These are phyloP conservation scores for Kwoniella europaea DNA, from an alignment of 768 basidiomycete species.

Conservation along the genomic window DNA sequence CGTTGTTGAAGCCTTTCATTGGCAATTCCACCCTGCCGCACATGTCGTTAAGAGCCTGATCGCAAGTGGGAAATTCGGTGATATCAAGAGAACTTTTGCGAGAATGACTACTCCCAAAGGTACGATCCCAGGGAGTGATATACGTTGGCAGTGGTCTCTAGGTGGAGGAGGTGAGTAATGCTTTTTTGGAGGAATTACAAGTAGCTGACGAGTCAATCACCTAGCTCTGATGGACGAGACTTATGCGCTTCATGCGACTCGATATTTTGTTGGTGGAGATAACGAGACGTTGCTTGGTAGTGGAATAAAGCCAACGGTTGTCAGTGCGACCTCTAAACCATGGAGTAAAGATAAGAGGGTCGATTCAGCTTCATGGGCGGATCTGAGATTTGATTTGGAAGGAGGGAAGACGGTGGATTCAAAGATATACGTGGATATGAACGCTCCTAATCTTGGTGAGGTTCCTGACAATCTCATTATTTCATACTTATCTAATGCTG, in stretches of 20 bases:
- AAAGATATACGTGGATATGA: constrained; percentile 16
- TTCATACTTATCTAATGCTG: neutral
- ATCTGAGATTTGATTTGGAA: neutral
- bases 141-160: constrained; percentile 16
- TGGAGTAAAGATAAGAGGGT: constrained; percentile 19
- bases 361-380: constrained; percentile 17
- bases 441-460: constrained; percentile 13
- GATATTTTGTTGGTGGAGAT: constrained; percentile 19
- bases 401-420: constrained; percentile 10
- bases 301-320: constrained; percentile 7
- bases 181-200: neutral
- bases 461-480: too few species aligned
- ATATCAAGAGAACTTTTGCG: constrained; percentile 15
- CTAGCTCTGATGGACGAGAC: constrained; percentile 20
- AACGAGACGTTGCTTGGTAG: constrained; percentile 8
- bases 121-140: constrained; percentile 18
- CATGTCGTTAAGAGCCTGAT: constrained; percentile 19
- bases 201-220: neutral
- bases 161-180: constrained; percentile 11
- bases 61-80: constrained; percentile 21
- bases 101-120: constrained; percentile 17
- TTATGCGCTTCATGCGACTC: constrained; percentile 13
- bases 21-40: constrained; percentile 19
- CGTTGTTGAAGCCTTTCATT: constrained; percentile 13
- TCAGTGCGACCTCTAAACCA: constrained; percentile 5